These are phyloP conservation scores for Cyclostephanos invisitatus DNA, from an alignment of 108 stramenopile species.

Conservation along the genomic window DNA sequence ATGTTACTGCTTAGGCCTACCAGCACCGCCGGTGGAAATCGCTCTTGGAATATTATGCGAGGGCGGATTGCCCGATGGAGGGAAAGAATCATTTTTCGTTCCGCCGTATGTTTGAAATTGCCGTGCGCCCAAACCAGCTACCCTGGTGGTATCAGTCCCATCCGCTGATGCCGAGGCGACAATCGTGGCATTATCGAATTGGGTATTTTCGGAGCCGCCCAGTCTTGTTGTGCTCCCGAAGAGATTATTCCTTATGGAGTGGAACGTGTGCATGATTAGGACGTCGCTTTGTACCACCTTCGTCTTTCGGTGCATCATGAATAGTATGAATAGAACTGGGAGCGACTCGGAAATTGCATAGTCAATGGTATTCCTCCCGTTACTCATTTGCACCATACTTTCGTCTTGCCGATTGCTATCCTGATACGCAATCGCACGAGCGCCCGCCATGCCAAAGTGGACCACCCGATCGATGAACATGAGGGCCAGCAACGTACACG, in stretches of 20 bases:
- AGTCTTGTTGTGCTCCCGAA: slow-evolving; percentile 35
- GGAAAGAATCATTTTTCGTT: slow-evolving; percentile 17
- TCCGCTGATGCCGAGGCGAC: background rate
- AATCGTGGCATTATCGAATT: slow-evolving; percentile 4
- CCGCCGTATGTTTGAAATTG: slow-evolving; percentile 36
- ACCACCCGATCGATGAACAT: slow-evolving; percentile 32
- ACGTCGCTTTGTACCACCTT: slow-evolving; percentile 34
- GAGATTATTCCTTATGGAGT: slow-evolving; percentile 43
- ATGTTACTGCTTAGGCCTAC: background rate
- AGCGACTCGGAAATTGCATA: slow-evolving; percentile 32
- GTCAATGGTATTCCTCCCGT: slow-evolving; percentile 27
- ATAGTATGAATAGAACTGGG: slow-evolving; percentile 38
- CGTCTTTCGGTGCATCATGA: slow-evolving; percentile 43
- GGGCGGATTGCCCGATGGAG: slow-evolving; percentile 11
- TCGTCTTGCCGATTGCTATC: slow-evolving; percentile 1
- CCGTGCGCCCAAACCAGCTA: slow-evolving; percentile 19
- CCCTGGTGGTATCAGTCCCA: background rate
- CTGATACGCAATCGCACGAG: slow-evolving; percentile 10
- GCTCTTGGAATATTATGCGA: slow-evolving; percentile 14
- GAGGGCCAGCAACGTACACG: slow-evolving; percentile 25
- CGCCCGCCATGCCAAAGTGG: slow-evolving; percentile 34
- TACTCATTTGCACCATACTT: slow-evolving; percentile 6
- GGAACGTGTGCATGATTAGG: slow-evolving; percentile 19
- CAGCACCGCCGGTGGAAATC: background rate
- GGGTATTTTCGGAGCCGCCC: slow-evolving; percentile 13